Evolutionary conservation across 2,329 filamentous ascomycete genomes (phyloP), one percentile per base, ranked within the genome.

Genomic region (Venturia asperata): DNA sequence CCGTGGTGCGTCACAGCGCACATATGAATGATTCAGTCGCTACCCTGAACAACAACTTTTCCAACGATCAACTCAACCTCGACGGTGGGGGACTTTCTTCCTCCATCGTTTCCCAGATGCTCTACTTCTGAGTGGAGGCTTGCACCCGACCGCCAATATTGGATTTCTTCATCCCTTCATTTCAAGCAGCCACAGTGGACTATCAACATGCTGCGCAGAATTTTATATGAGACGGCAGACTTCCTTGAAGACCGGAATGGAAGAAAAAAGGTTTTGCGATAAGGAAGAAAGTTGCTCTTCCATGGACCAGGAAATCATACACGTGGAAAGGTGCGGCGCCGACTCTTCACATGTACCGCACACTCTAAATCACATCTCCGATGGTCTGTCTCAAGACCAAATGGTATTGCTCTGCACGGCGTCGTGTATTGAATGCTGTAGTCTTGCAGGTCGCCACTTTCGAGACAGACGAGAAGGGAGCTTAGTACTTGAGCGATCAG

Each of bases 21-120:
- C 63, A 65, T 21, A 41, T 62, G 19, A 62, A 62, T 19, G 63
- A 55, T 7, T 61, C 55, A 17, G 21, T 41, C 49, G 62, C 62
- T 17, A 27, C 56, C 42, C 15, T 63, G 41, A 49, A 63, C 30
- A 56, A 27, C 7, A 42, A n/a, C 15, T 63, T n/a, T 30, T 15
- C 13, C 27, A 10, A 2, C 6, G 39, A 42, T 13, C 21, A 39
- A 11, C 15, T 17, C 24, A 4, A n/a, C 13, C 24, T 42, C 21
- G 55, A 60, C 21, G 55, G 6, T 43, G 41, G 7, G 34, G 19
- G 60, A 21, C 24, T 19, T 62, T 17, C 43, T 62, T 17, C 15
- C 13, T n/a, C 34, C 3, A 62, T 62, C 19, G 2, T 62, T 13
- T 39, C 41, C 5, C 60, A 62, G 24, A 43, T 62, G 60, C 60